A percentile compares a stretch with the other conserved stretches of the same genome.
Evolutionary conservation across 129 eudicot genomes (phyloP).

Genomic region (Gnaphalium uliginosum): DNA sequence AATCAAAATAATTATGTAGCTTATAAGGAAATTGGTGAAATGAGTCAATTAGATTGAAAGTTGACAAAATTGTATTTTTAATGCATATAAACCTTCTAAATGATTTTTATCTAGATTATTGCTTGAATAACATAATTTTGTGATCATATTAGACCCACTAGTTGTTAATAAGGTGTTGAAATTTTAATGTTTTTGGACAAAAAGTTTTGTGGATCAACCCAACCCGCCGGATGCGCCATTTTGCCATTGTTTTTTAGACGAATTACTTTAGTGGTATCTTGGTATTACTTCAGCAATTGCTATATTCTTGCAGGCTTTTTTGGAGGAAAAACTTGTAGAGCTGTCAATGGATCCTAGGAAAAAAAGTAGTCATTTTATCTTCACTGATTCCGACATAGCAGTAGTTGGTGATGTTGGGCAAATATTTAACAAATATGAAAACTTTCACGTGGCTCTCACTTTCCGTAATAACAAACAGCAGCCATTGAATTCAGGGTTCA

Average conservation of each 20-base stretch:
- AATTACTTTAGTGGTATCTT: constrained; percentile 14
- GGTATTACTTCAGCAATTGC: constrained; percentile 14
- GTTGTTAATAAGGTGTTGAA: background rate
- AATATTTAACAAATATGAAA: constrained; percentile 53
- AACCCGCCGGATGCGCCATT: background rate
- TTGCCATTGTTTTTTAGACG: constrained; percentile 12
- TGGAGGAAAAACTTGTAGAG: constrained; percentile 65
- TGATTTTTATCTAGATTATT: background rate
- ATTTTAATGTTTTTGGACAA: background rate
- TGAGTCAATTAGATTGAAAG: background rate
- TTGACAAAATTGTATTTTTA: no score
- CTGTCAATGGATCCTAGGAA: constrained; percentile 38
- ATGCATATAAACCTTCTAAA: constrained; percentile 1
- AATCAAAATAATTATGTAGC: background rate
- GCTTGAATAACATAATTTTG: background rate
- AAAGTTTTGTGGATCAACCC: background rate
- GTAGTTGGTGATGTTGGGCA: constrained; percentile 72
- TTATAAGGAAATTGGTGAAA: background rate
- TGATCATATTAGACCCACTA: constrained; percentile 1
- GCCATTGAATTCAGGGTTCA: constrained; percentile 93
- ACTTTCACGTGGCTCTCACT: constrained; percentile 88
- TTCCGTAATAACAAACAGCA: constrained; percentile 96
- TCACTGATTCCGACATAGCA: constrained; percentile 89
- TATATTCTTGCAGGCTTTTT: constrained; percentile 59
- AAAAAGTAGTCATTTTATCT: constrained; percentile 56